A percentile compares a stretch with the other conserved stretches of the same genome.
Evolutionary conservation across 768 basidiomycete species (phyloP).

Genomic region (Cystofilobasidium bisporidii): DNA sequence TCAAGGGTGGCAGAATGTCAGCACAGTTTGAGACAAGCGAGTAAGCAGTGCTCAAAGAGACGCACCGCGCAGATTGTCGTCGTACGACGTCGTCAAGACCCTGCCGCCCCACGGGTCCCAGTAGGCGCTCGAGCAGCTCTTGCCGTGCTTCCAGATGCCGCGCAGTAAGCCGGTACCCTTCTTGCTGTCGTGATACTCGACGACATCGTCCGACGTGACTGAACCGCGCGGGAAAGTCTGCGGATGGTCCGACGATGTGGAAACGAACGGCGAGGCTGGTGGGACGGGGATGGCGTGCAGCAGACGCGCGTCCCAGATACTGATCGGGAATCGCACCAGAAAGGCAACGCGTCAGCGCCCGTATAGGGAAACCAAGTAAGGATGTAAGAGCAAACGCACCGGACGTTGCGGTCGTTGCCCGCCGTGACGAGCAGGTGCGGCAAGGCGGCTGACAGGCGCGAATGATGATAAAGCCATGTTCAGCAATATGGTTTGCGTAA

Average conservation of each 20-base stretch:
- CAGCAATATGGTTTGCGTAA: too few relatives aligned
- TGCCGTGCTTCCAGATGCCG: conserved; percentile 34
- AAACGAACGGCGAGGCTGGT: background rate
- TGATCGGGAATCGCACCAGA: background rate
- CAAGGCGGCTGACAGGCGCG: conserved; percentile 32
- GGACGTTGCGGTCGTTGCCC: conserved; percentile 36
- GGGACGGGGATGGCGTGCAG: conserved; percentile 17
- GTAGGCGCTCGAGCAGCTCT: conserved; percentile 40
- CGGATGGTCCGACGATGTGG: background rate
- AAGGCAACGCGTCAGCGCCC: background rate
- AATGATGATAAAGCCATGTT: too few relatives aligned
- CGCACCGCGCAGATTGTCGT: conserved; percentile 41
- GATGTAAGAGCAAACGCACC: background rate
- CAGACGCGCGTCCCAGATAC: conserved; percentile 40
- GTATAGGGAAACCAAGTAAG: too few relatives aligned
- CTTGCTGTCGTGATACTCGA: conserved; percentile 31
- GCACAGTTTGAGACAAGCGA: background rate
- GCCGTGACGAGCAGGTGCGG: conserved; percentile 39
- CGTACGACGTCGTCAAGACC: conserved; percentile 42
- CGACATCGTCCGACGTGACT: conserved; percentile 30
- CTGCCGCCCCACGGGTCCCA: conserved; percentile 42
- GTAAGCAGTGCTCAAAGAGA: background rate
- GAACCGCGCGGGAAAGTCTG: conserved; percentile 26
- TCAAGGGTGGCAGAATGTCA: background rate
- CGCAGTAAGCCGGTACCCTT: conserved; percentile 7